These are phyloP conservation scores for Colletotrichum theobromicola DNA, from an alignment of 2,329 filamentous ascomycete genomes.

Conservation along the genomic window DNA sequence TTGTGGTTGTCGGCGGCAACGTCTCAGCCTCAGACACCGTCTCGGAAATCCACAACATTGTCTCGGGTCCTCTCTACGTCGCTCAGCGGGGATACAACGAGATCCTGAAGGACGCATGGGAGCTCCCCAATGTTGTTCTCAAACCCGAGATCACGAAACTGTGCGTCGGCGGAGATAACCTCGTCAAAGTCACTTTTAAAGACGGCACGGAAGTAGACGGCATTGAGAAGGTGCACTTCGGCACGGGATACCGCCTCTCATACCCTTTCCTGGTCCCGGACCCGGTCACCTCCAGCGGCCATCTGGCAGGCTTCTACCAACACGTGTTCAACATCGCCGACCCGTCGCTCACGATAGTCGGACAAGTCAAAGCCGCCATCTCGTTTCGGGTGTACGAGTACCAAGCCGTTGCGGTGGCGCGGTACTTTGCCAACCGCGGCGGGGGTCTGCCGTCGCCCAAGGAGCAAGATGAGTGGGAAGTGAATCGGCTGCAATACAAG, in stretches of 20 bases:
- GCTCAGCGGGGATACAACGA: slow-evolving; percentile 48
- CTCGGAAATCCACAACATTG: slow-evolving; percentile 52
- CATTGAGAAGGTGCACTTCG: slow-evolving; percentile 63
- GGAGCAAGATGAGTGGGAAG: slow-evolving; percentile 38
- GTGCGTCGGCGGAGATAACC: slow-evolving; percentile 35
- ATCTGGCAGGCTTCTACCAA: slow-evolving; percentile 39
- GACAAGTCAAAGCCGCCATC: slow-evolving; percentile 37
- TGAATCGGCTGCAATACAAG: slow-evolving; percentile 28
- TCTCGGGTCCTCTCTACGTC: slow-evolving; percentile 51
- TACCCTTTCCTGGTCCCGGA: slow-evolving; percentile 54
- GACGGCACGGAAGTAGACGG: slow-evolving; percentile 53
- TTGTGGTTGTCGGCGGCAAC: slow-evolving; percentile 62
- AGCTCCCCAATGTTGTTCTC: slow-evolving; percentile 52
- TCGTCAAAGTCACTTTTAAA: slow-evolving; percentile 45
- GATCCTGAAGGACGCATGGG: slow-evolving; percentile 57
- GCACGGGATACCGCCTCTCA: slow-evolving; percentile 64
- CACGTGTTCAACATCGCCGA: slow-evolving; percentile 39
- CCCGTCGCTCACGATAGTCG: slow-evolving; percentile 36
- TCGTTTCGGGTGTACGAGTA: slow-evolving; percentile 43
- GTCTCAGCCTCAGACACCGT: slow-evolving; percentile 63
- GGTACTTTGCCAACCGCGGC: slow-evolving; percentile 37
- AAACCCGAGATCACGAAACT: slow-evolving; percentile 48
- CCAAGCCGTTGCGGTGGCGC: slow-evolving; percentile 41
- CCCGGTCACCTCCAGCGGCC: slow-evolving; percentile 2
- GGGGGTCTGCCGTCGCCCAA: slow-evolving; percentile 26